Evolutionary conservation across 2,329 filamentous ascomycete genomes (phyloP).

Genomic region (Aphanoascus verrucosus): DNA sequence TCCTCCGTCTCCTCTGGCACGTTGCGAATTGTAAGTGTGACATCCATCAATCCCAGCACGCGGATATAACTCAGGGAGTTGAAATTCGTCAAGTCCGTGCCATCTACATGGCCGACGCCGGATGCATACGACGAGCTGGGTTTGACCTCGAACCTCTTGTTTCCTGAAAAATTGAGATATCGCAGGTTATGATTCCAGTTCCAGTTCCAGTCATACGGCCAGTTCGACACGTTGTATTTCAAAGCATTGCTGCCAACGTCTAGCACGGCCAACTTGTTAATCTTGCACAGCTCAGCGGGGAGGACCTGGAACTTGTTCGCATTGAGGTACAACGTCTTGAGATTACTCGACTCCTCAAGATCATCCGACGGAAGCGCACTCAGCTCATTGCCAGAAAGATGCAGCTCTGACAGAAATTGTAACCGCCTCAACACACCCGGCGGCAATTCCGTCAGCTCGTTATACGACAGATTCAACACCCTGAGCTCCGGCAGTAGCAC

Average conservation of each 20-base stretch:
- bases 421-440: constrained; percentile 78
- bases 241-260: constrained; percentile 91
- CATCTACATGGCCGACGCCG: constrained; percentile 41
- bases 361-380: constrained; percentile 88
- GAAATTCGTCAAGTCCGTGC: constrained; percentile 78
- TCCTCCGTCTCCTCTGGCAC: constrained; percentile 95
- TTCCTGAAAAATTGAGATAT: constrained; percentile 92
- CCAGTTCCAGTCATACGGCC: constrained; percentile 99
- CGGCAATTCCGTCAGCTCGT: constrained; percentile 85
- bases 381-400: constrained; percentile 88
- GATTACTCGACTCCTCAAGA: constrained; percentile 73
- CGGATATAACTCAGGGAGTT: constrained; percentile 71
- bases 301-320: constrained; percentile 96
- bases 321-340: constrained; percentile 90
- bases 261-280: constrained; percentile 79
- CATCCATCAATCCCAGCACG: constrained; percentile 91
- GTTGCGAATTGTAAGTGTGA: constrained; percentile 83
- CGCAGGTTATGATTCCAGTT: constrained; percentile 93
- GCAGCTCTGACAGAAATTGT: constrained; percentile 82
- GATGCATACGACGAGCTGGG: constrained; percentile 47
- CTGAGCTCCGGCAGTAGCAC: constrained; percentile 71
- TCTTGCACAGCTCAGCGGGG: constrained; percentile 87
- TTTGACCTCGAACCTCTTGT: constrained; percentile 88
- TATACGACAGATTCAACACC: constrained; percentile 88
- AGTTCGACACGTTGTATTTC: constrained; percentile 98